A percentile compares a stretch with the other conserved stretches of the same genome.
phyloP scores from a whole-genome alignment of 2,329 filamentous ascomycete genomes.

The Raffaelea albimanens region DNA sequence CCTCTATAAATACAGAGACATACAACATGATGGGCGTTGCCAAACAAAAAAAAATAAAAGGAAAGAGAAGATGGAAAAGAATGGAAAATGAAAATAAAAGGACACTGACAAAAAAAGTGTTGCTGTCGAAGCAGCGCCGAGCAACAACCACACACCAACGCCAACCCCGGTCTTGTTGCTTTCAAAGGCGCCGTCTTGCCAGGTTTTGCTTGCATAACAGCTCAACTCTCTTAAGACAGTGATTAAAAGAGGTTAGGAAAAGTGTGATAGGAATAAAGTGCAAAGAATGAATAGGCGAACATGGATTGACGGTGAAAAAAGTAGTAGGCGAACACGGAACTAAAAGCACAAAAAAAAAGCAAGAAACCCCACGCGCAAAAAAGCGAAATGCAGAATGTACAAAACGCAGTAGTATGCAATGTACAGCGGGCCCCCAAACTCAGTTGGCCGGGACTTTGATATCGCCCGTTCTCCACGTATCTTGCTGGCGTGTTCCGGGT shows the following conservation, averaged over 20 bases:
- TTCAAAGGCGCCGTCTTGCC: no score
- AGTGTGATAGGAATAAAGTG: neutral
- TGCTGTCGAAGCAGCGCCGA: no score
- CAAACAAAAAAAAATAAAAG: neutral
- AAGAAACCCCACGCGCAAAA: neutral
- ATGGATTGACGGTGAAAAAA: neutral
- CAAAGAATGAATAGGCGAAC: no score
- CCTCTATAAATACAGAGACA: slow-evolving; percentile 9
- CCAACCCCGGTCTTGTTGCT: no score
- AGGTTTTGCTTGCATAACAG: no score
- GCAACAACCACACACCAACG: no score
- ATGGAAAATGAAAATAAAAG: no score
- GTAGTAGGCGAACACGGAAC: neutral
- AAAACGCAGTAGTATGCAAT: neutral
- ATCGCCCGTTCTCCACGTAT: slow-evolving; percentile 57
- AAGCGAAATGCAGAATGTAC: neutral
- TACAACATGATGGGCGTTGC: neutral
- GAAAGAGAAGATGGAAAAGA: neutral
- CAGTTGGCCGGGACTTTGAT: slow-evolving; percentile 14
- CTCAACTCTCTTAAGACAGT: no score
- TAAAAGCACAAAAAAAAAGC: neutral
- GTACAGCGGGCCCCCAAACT: neutral
- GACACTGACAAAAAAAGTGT: no score
- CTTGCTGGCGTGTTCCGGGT: slow-evolving; percentile 75
- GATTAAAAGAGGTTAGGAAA: neutral